Conservation (phyloP, 1,284 basidiomycete genomes). For the Cryptococcus hybrid region DNA sequence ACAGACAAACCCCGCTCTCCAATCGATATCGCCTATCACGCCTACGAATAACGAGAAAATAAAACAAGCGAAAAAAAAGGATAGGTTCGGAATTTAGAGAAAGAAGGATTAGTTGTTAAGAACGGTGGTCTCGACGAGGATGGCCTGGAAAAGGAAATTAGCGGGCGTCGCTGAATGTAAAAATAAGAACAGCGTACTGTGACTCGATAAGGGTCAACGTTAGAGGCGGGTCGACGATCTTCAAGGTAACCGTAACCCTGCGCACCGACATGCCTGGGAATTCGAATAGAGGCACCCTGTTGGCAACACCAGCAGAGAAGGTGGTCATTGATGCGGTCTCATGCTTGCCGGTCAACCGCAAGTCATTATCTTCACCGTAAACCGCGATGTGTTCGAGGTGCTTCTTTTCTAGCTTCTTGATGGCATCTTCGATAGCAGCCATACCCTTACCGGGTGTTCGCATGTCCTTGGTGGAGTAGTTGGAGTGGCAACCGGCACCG, state of each 20-base stretch:
- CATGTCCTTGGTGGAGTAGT: constrained; percentile 90
- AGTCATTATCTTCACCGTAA: constrained; percentile 95
- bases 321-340: constrained; percentile 94
- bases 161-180: background rate
- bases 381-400: constrained; percentile 93
- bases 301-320: constrained; percentile 95
- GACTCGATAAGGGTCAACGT: constrained; percentile 91
- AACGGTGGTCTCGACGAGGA: constrained; percentile 88
- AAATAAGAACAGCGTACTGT: constrained; percentile 35
- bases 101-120: constrained; percentile 28
- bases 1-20: background rate
- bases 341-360: constrained; percentile 84
- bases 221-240: constrained; percentile 94
- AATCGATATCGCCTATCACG: background rate
- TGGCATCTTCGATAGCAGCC: constrained; percentile 89
- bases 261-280: constrained; percentile 86
- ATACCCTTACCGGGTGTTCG: constrained; percentile 86
- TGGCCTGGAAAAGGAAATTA: constrained; percentile 49
- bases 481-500: constrained; percentile 95
- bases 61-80: background rate
- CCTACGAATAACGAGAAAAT: background rate
- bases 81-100: background rate
- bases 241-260: constrained; percentile 96
- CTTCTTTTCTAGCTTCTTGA: constrained; percentile 80
- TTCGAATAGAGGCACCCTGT: constrained; percentile 85